Base-by-base conservation (phyloP, 805 yeast species). In the Wickerhamomyces tratensis region DNA sequence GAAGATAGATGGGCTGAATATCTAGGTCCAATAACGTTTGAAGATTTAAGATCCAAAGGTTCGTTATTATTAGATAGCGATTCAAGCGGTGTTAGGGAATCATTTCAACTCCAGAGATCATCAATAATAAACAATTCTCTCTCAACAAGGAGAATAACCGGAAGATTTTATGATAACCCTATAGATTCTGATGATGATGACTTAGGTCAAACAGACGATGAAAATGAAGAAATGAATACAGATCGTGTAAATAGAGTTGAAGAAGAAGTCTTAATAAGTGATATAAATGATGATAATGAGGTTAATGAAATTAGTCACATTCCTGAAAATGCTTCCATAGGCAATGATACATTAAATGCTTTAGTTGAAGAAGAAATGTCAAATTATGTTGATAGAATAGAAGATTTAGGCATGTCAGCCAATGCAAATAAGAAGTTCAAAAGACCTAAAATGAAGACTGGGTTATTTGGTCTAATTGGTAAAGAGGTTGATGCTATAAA, bases 401-500 rank as follows among this genome's bases (percentile, higher is more conserved):
- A 31, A 12, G n/a, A 31, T 31, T 31, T 31, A 31, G 34, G 34
- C 5, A 6, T 12, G 6, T 12, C 14, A 2, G n/a, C 25, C 2
- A 15, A 35, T 8, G 8, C 36, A 35, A 35, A 13, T 15, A 9
- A 35, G 27, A 41, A 64, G 25, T 63, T 58, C 35, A 63, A 65
- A 36, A 66, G 96, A 35, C 97, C 96, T 4, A 68, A 61, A 25
- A 67, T 82, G 38, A 71, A 72, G 33, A 67, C 68, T 2, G 89
- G 93, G 0, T 65, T 69, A 27, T 62, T 74, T 42, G 91, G 91
- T 0, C 42, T 77, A 1, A 69, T 73, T 51, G 95, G 96, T 2
- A 68, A 73, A 25, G 61, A 68, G 47, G 85, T 86, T 11, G 98
- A 91, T 61, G 85, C 95, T 2, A 86, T 91, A 37, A 83, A 82